phyloP scores from a whole-genome alignment of 768 basidiomycete genomes.

The Lactifluus piperatus region DNA sequence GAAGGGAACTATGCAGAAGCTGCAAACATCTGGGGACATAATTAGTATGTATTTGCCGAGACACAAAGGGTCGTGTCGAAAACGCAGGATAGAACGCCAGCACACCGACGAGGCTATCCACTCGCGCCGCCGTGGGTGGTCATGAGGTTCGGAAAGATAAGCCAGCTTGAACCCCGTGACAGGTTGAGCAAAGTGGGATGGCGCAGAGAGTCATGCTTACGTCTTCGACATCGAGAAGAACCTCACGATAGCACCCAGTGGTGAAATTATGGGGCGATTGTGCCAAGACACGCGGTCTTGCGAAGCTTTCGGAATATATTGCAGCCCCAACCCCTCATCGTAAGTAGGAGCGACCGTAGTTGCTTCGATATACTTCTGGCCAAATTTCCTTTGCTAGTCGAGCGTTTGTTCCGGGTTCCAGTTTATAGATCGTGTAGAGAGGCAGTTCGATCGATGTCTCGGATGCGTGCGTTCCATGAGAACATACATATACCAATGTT shows the following conservation, averaged over 20 bases:
- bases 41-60: not conserved
- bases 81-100: not conserved
- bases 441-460: no score
- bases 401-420: no score
- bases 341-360: no score
- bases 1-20: not conserved
- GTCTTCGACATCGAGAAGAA: not conserved
- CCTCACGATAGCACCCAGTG: not conserved
- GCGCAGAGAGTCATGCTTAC: constrained; percentile 3
- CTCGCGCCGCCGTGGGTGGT: not conserved
- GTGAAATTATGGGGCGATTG: not conserved
- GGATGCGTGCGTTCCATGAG: no score
- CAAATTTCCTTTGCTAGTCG: no score
- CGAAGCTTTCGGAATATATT: constrained; percentile 1
- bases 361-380: no score
- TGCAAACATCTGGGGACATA: not conserved
- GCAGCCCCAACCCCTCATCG: no score
- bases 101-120: not conserved
- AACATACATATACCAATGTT: not conserved
- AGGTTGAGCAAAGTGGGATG: not conserved
- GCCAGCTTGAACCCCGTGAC: constrained; percentile 1
- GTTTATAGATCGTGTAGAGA: no score
- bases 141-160: constrained; percentile 13
- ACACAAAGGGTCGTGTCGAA: not conserved
- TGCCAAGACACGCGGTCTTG: not conserved